phyloP scores from a whole-genome alignment of 208 protist species.

The Acanthamoeba royreba region DNA sequence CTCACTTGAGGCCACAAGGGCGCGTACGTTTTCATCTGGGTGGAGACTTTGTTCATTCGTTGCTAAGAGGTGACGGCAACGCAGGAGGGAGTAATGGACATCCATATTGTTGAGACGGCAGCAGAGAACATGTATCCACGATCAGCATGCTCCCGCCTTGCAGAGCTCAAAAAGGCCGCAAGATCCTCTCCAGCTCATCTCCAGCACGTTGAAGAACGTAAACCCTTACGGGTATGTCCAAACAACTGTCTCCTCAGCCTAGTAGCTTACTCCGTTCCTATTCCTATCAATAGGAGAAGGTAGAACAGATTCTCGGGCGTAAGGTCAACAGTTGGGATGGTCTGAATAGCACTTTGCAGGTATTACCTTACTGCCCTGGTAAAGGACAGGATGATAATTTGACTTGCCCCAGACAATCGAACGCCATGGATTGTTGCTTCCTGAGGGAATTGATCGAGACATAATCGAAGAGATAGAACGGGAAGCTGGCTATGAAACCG shows the following conservation, averaged over 20 bases:
- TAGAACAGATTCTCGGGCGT: background rate
- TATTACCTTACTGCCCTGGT: background rate
- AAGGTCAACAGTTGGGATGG: background rate
- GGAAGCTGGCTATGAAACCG: background rate
- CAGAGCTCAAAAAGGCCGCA: background rate
- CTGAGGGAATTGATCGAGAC: background rate
- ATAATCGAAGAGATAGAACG: background rate
- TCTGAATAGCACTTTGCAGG: background rate
- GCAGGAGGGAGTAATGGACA: background rate
- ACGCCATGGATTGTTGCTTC: background rate
- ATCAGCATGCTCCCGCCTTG: background rate
- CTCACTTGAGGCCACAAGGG: background rate
- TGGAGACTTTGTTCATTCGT: background rate
- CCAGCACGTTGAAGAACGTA: background rate
- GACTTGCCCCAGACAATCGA: background rate
- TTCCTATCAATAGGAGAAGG: background rate
- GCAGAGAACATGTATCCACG: constrained; percentile 32
- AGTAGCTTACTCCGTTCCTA: background rate
- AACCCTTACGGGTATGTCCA: background rate
- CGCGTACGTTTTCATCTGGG: background rate
- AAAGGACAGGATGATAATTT: background rate
- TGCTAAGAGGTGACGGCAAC: background rate
- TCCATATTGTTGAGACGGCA: background rate
- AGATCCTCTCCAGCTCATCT: background rate
- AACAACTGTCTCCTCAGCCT: background rate